These are phyloP conservation scores for Microsporum audouinii DNA, from an alignment of 2,329 filamentous ascomycete genomes.

Conservation along the genomic window DNA sequence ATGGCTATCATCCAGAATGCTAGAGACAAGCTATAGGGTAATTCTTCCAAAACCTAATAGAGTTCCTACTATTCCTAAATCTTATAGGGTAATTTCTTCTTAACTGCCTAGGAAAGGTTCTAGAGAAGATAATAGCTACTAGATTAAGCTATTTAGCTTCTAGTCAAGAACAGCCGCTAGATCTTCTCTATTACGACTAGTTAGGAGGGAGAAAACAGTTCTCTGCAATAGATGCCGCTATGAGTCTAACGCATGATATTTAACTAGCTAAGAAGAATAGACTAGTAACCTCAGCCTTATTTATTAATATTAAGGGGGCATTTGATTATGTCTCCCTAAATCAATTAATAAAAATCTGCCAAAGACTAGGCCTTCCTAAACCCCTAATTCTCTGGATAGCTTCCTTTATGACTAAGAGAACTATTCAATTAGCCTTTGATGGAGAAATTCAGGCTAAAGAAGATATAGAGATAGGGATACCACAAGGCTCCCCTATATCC, in stretches of 20 bases:
- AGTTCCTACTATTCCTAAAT: slow-evolving; percentile 13
- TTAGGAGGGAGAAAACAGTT: not conserved
- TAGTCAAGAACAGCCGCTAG: too few relatives aligned
- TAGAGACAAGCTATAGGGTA: slow-evolving; percentile 15
- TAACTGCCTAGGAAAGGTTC: slow-evolving; percentile 20
- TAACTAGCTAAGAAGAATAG: not conserved
- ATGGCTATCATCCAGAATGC: slow-evolving; percentile 4
- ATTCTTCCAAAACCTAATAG: slow-evolving; percentile 19
- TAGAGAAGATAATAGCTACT: slow-evolving; percentile 19
- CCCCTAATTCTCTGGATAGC: too few relatives aligned
- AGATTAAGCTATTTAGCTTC: slow-evolving; percentile 3
- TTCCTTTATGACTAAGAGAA: too few relatives aligned
- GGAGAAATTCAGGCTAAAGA: too few relatives aligned
- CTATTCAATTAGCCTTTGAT: too few relatives aligned
- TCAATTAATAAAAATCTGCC: too few relatives aligned
- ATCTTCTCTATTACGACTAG: too few relatives aligned
- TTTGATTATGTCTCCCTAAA: too few relatives aligned
- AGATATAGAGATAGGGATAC: too few relatives aligned
- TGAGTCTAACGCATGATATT: not conserved
- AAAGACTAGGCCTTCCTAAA: too few relatives aligned
- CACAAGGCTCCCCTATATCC: too few relatives aligned
- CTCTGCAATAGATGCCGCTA: not conserved
- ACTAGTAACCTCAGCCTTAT: not conserved
- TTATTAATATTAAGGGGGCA: not conserved
- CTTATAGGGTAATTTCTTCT: slow-evolving; percentile 21